Base-by-base conservation (phyloP, 192 early-diverging fungal species). In the Podochytrium sp. region DNA sequence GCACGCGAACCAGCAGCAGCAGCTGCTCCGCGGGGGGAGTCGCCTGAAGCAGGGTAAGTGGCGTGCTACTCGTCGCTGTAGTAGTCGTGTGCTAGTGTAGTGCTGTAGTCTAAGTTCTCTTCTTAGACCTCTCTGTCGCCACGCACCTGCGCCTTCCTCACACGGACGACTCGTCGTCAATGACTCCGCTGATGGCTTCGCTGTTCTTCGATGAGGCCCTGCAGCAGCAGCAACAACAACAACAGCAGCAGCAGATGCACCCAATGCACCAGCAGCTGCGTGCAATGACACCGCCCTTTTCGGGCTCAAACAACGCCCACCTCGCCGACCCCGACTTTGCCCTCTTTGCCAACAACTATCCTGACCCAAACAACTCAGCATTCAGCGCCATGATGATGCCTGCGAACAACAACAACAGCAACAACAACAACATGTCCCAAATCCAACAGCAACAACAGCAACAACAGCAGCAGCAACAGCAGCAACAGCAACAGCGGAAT, bases 381-480 rank as follows among this genome's bases (percentile, higher is more conserved):
- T n/a, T n/a, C n/a, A n/a, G n/a, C n/a, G n/a, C n/a, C n/a, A n/a
- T n/a, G n/a, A n/a, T 47, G 43, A 47, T 47, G 43, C n/a, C 43
- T 16, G 43, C 12, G n/a, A 56, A 25, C 53, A 56, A 56, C 53
- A 23, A 56, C 53, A 27, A 56, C 53, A 56, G 53, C 53, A 56
- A 29, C 53, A 18, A 29, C 53, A 18, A 1, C 16, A 34, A 16
- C 58, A 38, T 12, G 43, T 7, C 10, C 43, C 20, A 12, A 47
- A 20, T 20, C 18, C 37, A 38, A 61, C 58, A 61, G 33, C 58
- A 23, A 32, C 34, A 34, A 34, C 58, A 61, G 32, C 4, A 6
- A 5, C 58, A 61, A 23, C 50, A 69, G 35, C 66, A 69, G 37
- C 66, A 51, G 20, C 50, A 55, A 55, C 66, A 69, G 3, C 47